phyloP scores from a whole-genome alignment of 257 asterid species.

The Ocimum tenuiflorum region DNA sequence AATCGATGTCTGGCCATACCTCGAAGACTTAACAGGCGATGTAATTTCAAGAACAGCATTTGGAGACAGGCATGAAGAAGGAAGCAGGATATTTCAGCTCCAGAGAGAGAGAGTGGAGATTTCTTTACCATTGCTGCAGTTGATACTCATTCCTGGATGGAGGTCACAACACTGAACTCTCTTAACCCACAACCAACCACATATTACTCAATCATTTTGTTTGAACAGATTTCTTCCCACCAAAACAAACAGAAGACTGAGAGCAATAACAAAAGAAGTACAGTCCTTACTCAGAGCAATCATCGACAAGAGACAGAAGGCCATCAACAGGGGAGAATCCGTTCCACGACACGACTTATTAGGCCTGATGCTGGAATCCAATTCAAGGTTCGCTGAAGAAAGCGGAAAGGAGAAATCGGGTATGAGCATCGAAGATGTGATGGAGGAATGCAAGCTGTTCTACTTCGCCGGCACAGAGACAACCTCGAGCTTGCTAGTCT shows the following conservation, averaged over 20 bases:
- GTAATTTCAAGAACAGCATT: conserved; percentile 28
- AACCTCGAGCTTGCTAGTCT: conserved; percentile 24
- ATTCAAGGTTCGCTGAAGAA: conserved; percentile 6
- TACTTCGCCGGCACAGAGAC: conserved; percentile 34
- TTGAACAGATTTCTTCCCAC: conserved; percentile 26
- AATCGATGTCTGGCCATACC: conserved; percentile 24
- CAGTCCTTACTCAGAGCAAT: conserved; percentile 9
- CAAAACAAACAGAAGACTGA: conserved; percentile 15
- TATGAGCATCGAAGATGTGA: conserved; percentile 30
- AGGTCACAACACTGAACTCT: conserved; percentile 6
- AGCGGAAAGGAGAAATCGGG: conserved; percentile 23
- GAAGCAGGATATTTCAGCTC: conserved; percentile 22
- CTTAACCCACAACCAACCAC: background rate
- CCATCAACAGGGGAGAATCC: conserved; percentile 11
- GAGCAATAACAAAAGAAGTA: conserved; percentile 10
- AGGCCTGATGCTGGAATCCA: conserved; percentile 26
- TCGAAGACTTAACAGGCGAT: conserved; percentile 19
- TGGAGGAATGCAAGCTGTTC: conserved; percentile 31
- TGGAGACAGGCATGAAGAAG: conserved; percentile 26
- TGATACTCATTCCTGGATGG: conserved; percentile 28
- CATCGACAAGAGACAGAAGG: conserved; percentile 17
- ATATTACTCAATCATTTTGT: too few species aligned
- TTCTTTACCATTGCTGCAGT: background rate
- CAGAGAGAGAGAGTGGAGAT: conserved; percentile 15
- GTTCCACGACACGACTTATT: conserved; percentile 17